A percentile compares a stretch with the other conserved stretches of the same genome.
These are phyloP conservation scores for Tetrapisispora pingtungensis DNA, from an alignment of 805 yeast genomes.

Conservation along the genomic window DNA sequence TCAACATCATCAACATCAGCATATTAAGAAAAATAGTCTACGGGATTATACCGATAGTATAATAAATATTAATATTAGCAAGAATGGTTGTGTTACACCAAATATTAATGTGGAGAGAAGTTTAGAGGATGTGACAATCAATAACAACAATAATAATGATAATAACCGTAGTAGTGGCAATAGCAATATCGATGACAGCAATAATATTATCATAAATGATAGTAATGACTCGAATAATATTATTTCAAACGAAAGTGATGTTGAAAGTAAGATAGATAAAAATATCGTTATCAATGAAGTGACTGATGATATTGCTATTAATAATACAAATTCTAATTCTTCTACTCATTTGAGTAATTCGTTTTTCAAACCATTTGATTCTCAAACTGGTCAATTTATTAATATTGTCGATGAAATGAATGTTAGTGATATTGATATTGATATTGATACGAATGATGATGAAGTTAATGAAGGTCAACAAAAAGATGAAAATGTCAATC, in stretches of 20 bases:
- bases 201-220: no score
- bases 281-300: neutral
- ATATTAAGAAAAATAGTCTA: neutral
- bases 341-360: neutral
- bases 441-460: neutral
- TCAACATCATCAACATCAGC: neutral
- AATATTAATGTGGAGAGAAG: neutral
- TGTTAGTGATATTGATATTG: neutral
- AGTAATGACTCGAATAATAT: no score
- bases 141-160: no score
- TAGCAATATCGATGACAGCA: no score
- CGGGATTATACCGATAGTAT: slow-evolving; percentile 7
- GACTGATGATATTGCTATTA: neutral
- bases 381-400: slow-evolving; percentile 25
- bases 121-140: neutral
- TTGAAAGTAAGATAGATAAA: no score
- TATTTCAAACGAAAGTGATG: neutral
- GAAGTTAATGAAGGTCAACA: neutral
- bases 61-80: neutral
- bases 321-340: neutral
- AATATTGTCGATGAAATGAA: slow-evolving; percentile 2
- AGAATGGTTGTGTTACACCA: slow-evolving; percentile 6
- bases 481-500: neutral
- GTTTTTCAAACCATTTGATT: slow-evolving; percentile 26
- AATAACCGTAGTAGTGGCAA: no score